A percentile compares a stretch with the other conserved stretches of the same genome.
phyloP scores from a whole-genome alignment of 2,329 filamentous ascomycete species.

The Fusarium longipes region DNA sequence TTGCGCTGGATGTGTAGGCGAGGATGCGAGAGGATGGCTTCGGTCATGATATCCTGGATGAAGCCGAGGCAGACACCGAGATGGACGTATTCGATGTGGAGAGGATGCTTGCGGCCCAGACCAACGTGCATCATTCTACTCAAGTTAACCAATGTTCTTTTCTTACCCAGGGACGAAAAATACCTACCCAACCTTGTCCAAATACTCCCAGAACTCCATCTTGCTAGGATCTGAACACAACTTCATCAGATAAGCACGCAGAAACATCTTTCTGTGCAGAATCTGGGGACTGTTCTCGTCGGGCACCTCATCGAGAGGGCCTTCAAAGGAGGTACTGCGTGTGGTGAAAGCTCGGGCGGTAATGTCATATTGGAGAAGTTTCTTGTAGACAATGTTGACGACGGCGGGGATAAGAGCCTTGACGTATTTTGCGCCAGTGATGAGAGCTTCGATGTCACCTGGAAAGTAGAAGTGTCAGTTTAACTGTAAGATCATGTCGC shows the following conservation, averaged over 20 bases:
- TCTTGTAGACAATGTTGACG: constrained; percentile 86
- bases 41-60: constrained; percentile 81
- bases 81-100: constrained; percentile 85
- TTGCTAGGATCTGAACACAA: constrained; percentile 79
- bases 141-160: neutral
- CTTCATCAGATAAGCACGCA: constrained; percentile 79
- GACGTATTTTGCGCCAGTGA: constrained; percentile 78
- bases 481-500: neutral
- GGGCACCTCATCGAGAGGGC: constrained; percentile 71
- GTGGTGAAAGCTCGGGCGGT: constrained; percentile 81
- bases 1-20: constrained; percentile 74
- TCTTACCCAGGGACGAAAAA: neutral
- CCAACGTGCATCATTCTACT: constrained; percentile 82
- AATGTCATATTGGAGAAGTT: constrained; percentile 83
- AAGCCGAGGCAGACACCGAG: constrained; percentile 78
- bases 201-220: constrained; percentile 84
- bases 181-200: constrained; percentile 81
- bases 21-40: constrained; percentile 79
- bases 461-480: constrained; percentile 19
- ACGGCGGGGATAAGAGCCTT: constrained; percentile 84
- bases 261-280: constrained; percentile 79
- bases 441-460: constrained; percentile 79
- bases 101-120: constrained; percentile 74
- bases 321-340: constrained; percentile 71
- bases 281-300: constrained; percentile 80